Conservation (phyloP, 129 eudicot species). For the Tanacetum coccineum region DNA sequence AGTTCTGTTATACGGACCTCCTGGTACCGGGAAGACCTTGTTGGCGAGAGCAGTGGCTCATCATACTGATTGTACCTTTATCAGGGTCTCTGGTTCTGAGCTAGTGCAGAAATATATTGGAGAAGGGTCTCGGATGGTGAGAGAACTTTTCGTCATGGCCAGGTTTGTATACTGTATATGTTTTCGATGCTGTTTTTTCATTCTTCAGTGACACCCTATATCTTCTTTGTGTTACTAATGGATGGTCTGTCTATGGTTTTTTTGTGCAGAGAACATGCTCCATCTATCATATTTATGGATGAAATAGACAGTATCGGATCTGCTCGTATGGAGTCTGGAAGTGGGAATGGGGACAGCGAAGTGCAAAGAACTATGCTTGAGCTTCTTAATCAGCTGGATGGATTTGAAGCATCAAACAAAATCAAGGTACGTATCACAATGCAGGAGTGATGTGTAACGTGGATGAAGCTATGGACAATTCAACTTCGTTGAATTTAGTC, state of each 20-base stretch:
- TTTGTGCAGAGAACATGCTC: constrained; percentile 68
- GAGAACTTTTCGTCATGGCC: constrained; percentile 55
- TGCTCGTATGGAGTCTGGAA: constrained; percentile 86
- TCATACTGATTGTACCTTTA: constrained; percentile 61
- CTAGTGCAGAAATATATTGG: constrained; percentile 54
- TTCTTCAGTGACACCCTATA: neutral
- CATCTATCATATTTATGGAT: constrained; percentile 86
- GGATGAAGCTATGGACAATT: neutral
- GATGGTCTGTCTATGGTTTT: neutral
- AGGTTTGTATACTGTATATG: constrained; percentile 22
- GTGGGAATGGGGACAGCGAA: constrained; percentile 90
- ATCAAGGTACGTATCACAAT: constrained; percentile 23
- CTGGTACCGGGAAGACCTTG: constrained; percentile 62
- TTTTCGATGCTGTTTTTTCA: neutral
- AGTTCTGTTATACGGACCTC: constrained; percentile 59
- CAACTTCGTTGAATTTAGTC: no score
- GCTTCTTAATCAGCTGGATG: constrained; percentile 84
- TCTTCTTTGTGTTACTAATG: neutral
- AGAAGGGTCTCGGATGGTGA: constrained; percentile 54
- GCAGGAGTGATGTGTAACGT: neutral
- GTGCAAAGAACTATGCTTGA: constrained; percentile 81
- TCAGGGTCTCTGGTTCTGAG: constrained; percentile 61
- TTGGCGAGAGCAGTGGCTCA: constrained; percentile 60
- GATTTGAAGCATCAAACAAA: constrained; percentile 85
- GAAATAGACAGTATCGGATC: constrained; percentile 85